Conservation (phyloP, 1,284 basidiomycete species). For the Ustanciosporium gigantosporum region DNA sequence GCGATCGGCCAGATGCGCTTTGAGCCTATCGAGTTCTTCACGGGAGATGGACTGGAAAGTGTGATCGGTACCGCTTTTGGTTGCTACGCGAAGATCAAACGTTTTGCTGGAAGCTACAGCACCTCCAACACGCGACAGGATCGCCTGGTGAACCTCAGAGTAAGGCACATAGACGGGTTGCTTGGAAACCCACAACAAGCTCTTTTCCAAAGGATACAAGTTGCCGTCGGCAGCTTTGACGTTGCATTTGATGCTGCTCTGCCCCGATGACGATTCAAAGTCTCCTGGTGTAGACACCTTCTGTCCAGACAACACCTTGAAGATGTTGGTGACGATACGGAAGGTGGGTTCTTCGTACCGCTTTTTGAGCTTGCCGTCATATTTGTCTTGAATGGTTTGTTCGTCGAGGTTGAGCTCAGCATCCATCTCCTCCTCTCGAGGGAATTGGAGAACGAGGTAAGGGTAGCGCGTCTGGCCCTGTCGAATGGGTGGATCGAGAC, state of each 20-base stretch:
- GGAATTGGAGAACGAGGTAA: conserved; percentile 96
- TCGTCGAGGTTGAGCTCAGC: conserved; percentile 92
- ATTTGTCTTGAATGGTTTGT: conserved; percentile 63
- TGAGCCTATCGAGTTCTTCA: conserved; percentile 88
- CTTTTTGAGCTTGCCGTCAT: conserved; percentile 81
- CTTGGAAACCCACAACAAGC: conserved; percentile 96
- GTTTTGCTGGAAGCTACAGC: conserved; percentile 86
- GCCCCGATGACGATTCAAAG: conserved; percentile 63
- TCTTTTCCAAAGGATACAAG: conserved; percentile 97
- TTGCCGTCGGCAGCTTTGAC: conserved; percentile 96
- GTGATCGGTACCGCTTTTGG: conserved; percentile 71
- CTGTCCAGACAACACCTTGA: conserved; percentile 86
- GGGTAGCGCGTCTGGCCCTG: conserved; percentile 98
- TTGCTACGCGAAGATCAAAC: conserved; percentile 89
- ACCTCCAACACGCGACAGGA: conserved; percentile 91
- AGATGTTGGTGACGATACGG: conserved; percentile 91
- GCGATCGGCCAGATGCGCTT: conserved; percentile 83
- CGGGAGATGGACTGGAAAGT: conserved; percentile 89
- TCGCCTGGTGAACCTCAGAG: conserved; percentile 84
- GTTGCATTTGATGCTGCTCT: conserved; percentile 82
- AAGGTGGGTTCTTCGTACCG: conserved; percentile 91
- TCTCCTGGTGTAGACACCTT: conserved; percentile 74
- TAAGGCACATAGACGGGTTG: conserved; percentile 90
- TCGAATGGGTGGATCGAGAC: conserved; percentile 77
- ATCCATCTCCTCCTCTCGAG: conserved; percentile 93